phyloP scores from a whole-genome alignment of 257 asterid species.

The Nicotiana paniculata region DNA sequence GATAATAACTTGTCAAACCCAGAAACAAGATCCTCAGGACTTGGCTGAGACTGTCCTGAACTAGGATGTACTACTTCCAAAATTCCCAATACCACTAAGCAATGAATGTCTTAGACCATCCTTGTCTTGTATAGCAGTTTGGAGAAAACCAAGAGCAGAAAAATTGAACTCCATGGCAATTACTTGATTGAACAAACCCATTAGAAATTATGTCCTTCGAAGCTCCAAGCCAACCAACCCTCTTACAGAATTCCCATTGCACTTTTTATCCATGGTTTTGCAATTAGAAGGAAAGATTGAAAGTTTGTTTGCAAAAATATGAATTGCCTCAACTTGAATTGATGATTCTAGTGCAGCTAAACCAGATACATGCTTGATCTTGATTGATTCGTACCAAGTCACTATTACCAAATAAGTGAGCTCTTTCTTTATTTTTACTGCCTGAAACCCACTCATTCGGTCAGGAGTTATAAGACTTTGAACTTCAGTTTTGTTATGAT shows the following conservation, averaged over 20 bases:
- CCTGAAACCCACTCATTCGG: not conserved
- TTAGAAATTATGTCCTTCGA: constrained; percentile 20
- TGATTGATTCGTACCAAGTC: not conserved
- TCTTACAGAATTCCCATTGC: constrained; percentile 8
- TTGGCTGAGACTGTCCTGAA: constrained; percentile 19
- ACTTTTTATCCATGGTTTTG: not conserved
- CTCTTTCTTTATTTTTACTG: not conserved
- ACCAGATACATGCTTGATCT: not conserved
- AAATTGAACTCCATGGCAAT: constrained; percentile 18
- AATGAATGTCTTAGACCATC: constrained; percentile 8
- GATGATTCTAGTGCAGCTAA: constrained; percentile 6
- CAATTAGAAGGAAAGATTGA: not conserved
- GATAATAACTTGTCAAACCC: constrained; percentile 22
- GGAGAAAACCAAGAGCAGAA: constrained; percentile 8
- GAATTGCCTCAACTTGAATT: constrained; percentile 13
- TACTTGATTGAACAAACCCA: constrained; percentile 16
- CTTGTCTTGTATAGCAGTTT: constrained; percentile 11
- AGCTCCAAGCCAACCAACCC: constrained; percentile 25
- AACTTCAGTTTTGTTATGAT: not conserved
- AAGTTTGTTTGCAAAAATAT: constrained; percentile 11
- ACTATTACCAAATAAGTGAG: not conserved
- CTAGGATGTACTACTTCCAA: constrained; percentile 16
- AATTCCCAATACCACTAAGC: constrained; percentile 15
- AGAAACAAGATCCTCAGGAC: constrained; percentile 20
- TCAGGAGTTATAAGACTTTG: not conserved